Percentiles rank a stretch among this genome's conserved stretches.
Evolutionary conservation across 257 asterid genomes (phyloP).

Genomic region (Leonotis leonurus): DNA sequence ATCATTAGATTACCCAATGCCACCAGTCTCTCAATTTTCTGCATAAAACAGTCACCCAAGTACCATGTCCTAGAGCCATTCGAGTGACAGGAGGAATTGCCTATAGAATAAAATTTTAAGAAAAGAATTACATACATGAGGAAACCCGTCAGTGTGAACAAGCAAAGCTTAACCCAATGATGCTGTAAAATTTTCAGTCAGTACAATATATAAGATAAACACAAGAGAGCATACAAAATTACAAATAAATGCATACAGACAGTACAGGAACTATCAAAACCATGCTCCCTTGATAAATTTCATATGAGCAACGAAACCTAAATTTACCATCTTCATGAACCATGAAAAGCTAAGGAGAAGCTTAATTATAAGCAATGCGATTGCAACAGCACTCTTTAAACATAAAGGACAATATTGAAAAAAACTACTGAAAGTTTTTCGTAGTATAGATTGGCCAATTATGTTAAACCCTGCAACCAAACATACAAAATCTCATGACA

Average conservation of each 20-base stretch:
- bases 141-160: neutral
- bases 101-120: constrained; percentile 30
- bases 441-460: neutral
- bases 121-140: neutral
- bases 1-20: constrained; percentile 78
- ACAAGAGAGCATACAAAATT: neutral
- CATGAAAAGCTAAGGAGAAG: neutral
- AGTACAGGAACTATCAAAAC: neutral
- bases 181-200: neutral
- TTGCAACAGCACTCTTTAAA: neutral
- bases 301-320: neutral
- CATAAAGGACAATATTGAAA: neutral
- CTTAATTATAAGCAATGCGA: neutral
- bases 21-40: constrained; percentile 95
- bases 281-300: neutral
- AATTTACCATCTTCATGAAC: constrained; percentile 4
- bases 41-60: constrained; percentile 94
- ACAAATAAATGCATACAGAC: neutral
- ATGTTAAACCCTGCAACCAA: neutral
- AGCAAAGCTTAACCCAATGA: neutral
- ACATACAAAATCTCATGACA: neutral
- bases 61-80: constrained; percentile 78
- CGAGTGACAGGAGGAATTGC: constrained; percentile 96
- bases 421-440: neutral
- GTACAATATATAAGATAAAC: neutral